These are phyloP conservation scores for Sporothrix globosa DNA, from an alignment of 2,329 filamentous ascomycete species.

Conservation along the genomic window DNA sequence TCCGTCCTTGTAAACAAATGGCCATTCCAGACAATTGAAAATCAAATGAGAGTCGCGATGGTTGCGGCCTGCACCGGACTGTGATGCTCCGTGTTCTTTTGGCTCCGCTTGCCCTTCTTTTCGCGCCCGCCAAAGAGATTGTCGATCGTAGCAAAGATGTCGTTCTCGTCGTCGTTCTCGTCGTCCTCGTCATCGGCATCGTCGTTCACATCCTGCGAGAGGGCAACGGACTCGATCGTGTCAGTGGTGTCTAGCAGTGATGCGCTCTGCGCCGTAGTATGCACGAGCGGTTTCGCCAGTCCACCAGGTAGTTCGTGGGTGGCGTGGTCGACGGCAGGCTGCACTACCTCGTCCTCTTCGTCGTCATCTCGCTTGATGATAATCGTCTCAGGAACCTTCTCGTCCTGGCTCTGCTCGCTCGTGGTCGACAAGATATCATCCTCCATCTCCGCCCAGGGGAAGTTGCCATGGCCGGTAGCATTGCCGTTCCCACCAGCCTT, in stretches of 20 bases:
- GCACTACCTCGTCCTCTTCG: conserved; percentile 53
- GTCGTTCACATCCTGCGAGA: background rate
- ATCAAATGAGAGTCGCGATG: no score
- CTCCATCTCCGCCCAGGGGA: conserved; percentile 30
- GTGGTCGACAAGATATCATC: conserved; percentile 30
- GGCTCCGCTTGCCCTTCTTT: background rate
- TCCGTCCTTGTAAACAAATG: no score
- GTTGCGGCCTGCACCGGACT: no score
- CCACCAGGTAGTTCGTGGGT: background rate
- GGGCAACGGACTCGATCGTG: background rate
- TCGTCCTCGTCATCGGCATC: conserved; percentile 27
- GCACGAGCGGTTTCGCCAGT: background rate
- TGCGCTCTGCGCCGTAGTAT: no score
- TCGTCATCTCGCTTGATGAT: conserved; percentile 40
- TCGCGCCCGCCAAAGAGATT: conserved; percentile 16
- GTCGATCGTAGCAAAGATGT: conserved; percentile 25
- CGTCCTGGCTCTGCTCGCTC: conserved; percentile 28
- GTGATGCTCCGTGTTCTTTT: no score
- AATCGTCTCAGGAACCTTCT: conserved; percentile 3
- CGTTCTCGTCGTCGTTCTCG: background rate
- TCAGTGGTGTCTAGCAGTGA: no score
- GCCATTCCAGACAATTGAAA: no score
- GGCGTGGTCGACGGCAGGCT: conserved; percentile 32
- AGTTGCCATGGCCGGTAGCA: background rate
- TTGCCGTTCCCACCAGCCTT: background rate